These are phyloP conservation scores for Pichia nakasei DNA, from an alignment of 805 yeast species.

Conservation along the genomic window DNA sequence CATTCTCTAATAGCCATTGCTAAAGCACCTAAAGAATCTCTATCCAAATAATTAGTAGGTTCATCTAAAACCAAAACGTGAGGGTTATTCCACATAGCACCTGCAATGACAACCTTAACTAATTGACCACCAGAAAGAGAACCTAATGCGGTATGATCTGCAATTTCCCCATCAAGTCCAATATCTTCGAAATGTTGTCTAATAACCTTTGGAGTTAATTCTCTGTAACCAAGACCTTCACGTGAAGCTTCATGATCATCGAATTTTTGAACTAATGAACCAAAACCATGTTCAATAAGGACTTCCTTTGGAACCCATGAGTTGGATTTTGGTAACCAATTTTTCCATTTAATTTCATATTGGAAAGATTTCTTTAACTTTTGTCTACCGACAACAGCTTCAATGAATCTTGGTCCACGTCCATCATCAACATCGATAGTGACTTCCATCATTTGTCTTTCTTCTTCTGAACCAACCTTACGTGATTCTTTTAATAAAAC, in stretches of 20 bases:
- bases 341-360: constrained; percentile 92
- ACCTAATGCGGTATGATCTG: constrained; percentile 96
- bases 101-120: constrained; percentile 97
- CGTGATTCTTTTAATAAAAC: constrained; percentile 89
- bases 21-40: constrained; percentile 95
- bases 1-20: constrained; percentile 97
- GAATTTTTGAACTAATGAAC: constrained; percentile 86
- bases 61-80: constrained; percentile 93
- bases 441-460: constrained; percentile 66
- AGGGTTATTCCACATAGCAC: constrained; percentile 99
- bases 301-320: constrained; percentile 86
- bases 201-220: constrained; percentile 82
- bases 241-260: constrained; percentile 99
- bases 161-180: constrained; percentile 96
- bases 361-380: constrained; percentile 94
- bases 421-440: constrained; percentile 80
- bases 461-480: constrained; percentile 64
- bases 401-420: constrained; percentile 73
- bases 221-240: constrained; percentile 98
- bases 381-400: constrained; percentile 96
- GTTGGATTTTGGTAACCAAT: constrained; percentile 86
- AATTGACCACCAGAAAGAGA: constrained; percentile 96
- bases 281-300: constrained; percentile 76
- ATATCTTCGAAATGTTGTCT: constrained; percentile 96
- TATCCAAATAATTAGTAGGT: constrained; percentile 96